phyloP scores from a whole-genome alignment of 202 grass and related monocot genomes.

The Bolboschoenoplectus hybrid region DNA sequence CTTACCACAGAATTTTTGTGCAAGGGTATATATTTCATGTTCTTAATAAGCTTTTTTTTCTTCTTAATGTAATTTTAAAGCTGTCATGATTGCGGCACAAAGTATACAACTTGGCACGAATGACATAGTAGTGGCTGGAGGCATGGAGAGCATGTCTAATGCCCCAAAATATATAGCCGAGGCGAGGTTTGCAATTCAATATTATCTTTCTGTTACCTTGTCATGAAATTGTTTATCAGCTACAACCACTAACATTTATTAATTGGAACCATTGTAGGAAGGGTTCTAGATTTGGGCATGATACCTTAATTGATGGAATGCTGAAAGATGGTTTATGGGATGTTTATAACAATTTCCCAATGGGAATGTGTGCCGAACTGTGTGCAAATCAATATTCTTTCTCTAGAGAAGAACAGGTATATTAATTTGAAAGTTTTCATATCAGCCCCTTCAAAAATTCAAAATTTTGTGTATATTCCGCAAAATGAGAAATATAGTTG shows the following conservation, averaged over 20 bases:
- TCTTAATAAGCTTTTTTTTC: neutral
- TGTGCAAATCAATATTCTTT: conserved; percentile 68
- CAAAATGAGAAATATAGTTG: neutral
- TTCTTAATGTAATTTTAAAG: conserved; percentile 38
- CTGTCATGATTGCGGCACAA: conserved; percentile 85
- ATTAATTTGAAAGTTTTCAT: neutral
- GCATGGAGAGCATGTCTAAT: conserved; percentile 99
- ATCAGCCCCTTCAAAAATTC: neutral
- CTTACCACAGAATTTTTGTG: neutral
- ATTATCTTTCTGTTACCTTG: conserved; percentile 19
- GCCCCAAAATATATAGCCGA: conserved; percentile 76
- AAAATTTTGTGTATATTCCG: neutral
- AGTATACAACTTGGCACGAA: conserved; percentile 85
- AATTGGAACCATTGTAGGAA: conserved; percentile 46
- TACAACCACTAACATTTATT: conserved; percentile 10
- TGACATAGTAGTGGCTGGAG: conserved; percentile 81
- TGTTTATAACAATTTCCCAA: conserved; percentile 81
- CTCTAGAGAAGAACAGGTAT: conserved; percentile 82
- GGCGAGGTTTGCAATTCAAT: conserved; percentile 53
- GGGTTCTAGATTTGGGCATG: conserved; percentile 85
- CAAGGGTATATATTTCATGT: neutral
- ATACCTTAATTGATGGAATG: conserved; percentile 84
- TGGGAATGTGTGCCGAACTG: conserved; percentile 94
- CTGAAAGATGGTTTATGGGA: conserved; percentile 95
- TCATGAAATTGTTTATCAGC: neutral